Percentiles rank a stretch among this genome's conserved stretches.
Conservation (phyloP, 1,284 basidiomycete genomes). For the Abortiporus biennis region DNA sequence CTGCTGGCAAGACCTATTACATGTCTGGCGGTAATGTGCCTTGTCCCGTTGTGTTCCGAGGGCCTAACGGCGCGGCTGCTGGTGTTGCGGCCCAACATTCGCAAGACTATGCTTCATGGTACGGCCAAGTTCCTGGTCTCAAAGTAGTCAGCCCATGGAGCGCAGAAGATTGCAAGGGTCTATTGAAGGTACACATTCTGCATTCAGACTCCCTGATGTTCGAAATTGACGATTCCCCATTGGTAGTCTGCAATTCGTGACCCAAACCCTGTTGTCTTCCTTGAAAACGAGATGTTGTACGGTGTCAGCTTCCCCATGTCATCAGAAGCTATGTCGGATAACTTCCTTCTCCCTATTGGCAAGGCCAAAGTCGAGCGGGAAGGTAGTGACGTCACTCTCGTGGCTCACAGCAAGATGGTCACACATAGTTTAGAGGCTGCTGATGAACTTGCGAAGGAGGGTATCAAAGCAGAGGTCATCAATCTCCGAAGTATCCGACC, state of each 20-base stretch:
- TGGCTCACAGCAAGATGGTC: conserved; percentile 97
- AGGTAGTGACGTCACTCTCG: conserved; percentile 92
- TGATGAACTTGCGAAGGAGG: conserved; percentile 89
- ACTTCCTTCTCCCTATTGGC: conserved; percentile 94
- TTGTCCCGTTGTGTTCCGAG: conserved; percentile 98
- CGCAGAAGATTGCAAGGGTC: conserved; percentile 96
- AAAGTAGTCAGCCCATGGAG: conserved; percentile 98
- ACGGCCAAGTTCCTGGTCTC: conserved; percentile 92
- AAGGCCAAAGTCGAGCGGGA: conserved; percentile 95
- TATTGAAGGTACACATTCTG: conserved; percentile 72
- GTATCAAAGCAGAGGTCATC: conserved; percentile 97
- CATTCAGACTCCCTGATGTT: not conserved
- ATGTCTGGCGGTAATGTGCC: conserved; percentile 99
- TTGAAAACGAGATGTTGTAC: conserved; percentile 99
- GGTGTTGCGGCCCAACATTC: conserved; percentile 96
- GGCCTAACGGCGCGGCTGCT: conserved; percentile 96
- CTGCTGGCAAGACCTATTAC: conserved; percentile 99
- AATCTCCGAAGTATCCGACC: conserved; percentile 95
- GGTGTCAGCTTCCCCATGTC: conserved; percentile 97
- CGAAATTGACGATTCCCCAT: conserved; percentile 2
- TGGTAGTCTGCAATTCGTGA: conserved; percentile 90
- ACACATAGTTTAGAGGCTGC: conserved; percentile 91
- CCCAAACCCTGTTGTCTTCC: conserved; percentile 96
- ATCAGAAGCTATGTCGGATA: conserved; percentile 89
- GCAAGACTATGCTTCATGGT: conserved; percentile 92